Evolutionary conservation across 805 yeast species (phyloP).

Genomic region (Brettanomyces naardenensis): DNA sequence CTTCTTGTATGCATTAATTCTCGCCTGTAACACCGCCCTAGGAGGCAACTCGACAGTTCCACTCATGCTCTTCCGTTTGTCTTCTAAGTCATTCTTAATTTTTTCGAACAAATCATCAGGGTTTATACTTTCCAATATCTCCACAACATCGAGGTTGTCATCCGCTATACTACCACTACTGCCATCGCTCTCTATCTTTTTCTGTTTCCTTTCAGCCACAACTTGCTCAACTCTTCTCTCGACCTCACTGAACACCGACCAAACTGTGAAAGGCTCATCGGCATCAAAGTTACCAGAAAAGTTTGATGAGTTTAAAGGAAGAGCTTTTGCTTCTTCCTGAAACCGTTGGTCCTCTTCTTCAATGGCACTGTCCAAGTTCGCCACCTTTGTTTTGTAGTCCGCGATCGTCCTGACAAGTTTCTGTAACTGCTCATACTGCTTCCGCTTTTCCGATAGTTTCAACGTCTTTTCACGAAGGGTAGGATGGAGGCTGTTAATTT

Average conservation of each 20-base stretch:
- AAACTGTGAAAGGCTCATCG: conserved; percentile 82
- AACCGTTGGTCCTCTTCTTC: conserved; percentile 55
- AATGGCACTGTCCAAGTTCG: conserved; percentile 56
- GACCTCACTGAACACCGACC: conserved; percentile 50
- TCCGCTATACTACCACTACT: neutral
- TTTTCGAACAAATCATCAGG: conserved; percentile 8
- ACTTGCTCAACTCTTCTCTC: conserved; percentile 29
- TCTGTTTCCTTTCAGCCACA: conserved; percentile 1
- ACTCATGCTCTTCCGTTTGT: conserved; percentile 6
- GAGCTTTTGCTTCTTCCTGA: conserved; percentile 27
- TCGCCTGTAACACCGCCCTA: conserved; percentile 52
- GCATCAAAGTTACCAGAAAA: conserved; percentile 65
- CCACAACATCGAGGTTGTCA: conserved; percentile 2
- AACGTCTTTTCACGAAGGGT: conserved; percentile 51
- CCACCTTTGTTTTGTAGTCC: conserved; percentile 46
- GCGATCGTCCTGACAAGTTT: conserved; percentile 33
- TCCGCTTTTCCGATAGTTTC: conserved; percentile 38
- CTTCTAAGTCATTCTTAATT: conserved; percentile 1
- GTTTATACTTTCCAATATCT: conserved; percentile 8
- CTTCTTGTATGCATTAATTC: conserved; percentile 71
- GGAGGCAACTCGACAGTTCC: conserved; percentile 34
- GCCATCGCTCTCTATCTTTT: neutral
- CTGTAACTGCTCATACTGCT: conserved; percentile 45
- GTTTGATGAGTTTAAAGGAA: conserved; percentile 27
- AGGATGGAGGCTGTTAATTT: conserved; percentile 44